These are phyloP conservation scores for Mycena capillaripes DNA, from an alignment of 768 basidiomycete genomes.

Conservation along the genomic window DNA sequence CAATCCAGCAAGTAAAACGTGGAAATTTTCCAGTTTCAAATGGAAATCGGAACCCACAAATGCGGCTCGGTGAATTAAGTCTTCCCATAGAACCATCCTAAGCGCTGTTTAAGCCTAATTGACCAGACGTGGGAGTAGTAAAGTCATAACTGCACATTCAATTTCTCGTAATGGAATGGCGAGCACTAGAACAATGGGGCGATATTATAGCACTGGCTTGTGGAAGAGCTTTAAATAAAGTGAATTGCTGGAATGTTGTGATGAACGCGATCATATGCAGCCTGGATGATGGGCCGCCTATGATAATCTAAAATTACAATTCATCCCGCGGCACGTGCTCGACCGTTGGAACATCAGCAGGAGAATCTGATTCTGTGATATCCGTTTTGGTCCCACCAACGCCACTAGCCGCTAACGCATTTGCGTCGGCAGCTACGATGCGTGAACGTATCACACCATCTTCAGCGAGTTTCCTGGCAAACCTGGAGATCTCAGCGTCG, in stretches of 20 bases:
- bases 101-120: background rate
- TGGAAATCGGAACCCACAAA: background rate
- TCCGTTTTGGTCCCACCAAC: conserved; percentile 26
- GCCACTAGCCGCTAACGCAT: conserved; percentile 67
- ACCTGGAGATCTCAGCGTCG: conserved; percentile 89
- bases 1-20: background rate
- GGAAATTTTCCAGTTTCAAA: background rate
- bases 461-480: conserved; percentile 80
- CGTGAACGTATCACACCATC: conserved; percentile 79
- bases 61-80: background rate
- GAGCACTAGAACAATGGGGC: too few relatives aligned
- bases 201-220: too few relatives aligned
- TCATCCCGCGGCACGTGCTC: conserved; percentile 31
- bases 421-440: conserved; percentile 77
- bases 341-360: background rate
- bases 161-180: too few relatives aligned
- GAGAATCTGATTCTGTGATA: background rate
- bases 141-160: too few relatives aligned
- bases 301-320: conserved; percentile 28
- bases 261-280: too few relatives aligned
- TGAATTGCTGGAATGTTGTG: too few relatives aligned
- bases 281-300: too few relatives aligned
- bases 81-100: too few relatives aligned
- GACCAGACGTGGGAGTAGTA: too few relatives aligned
- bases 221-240: too few relatives aligned